Conservation (phyloP, 1,284 basidiomycete species). For the Sporisorium exsertum region DNA sequence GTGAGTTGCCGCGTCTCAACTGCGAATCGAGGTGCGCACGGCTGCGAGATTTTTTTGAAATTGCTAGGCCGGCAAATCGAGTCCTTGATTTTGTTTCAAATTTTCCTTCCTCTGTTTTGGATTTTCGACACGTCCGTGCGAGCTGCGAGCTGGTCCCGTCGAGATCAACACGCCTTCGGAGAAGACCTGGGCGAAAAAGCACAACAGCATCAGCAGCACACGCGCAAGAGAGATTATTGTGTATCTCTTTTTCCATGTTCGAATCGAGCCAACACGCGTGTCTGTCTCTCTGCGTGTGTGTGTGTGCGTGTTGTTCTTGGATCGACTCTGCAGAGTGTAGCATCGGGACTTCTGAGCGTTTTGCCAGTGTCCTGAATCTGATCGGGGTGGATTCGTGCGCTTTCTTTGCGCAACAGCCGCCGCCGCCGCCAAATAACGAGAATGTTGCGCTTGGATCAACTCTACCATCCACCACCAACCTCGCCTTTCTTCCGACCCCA, state of each 20-base stretch:
- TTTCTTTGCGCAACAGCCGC: not conserved
- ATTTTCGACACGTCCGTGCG: slow-evolving; percentile 21
- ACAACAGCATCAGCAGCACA: too few relatives aligned
- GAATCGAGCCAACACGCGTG: slow-evolving; percentile 9
- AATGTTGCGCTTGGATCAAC: slow-evolving; percentile 31
- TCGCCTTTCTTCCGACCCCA: slow-evolving; percentile 4
- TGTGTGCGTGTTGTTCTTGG: slow-evolving; percentile 13
- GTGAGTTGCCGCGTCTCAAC: too few relatives aligned
- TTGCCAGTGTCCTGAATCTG: not conserved
- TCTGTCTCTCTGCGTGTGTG: slow-evolving; percentile 11
- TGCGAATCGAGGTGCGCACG: too few relatives aligned
- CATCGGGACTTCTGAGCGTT: too few relatives aligned
- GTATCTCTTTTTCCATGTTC: too few relatives aligned
- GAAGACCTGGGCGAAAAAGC: slow-evolving; percentile 20
- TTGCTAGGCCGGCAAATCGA: not conserved
- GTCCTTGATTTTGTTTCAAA: not conserved
- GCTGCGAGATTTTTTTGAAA: too few relatives aligned
- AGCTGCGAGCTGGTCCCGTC: not conserved
- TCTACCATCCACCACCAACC: slow-evolving; percentile 4
- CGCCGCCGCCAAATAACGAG: not conserved
- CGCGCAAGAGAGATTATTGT: slow-evolving; percentile 1
- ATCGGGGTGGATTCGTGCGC: too few relatives aligned
- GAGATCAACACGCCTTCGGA: slow-evolving; percentile 9
- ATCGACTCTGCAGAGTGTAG: too few relatives aligned
- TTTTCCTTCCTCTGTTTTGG: not conserved